Percentiles rank a stretch among this genome's conserved stretches.
Conservation (phyloP, 1,139 yeast species). For the Yamadazyma pseudoaaseri region DNA sequence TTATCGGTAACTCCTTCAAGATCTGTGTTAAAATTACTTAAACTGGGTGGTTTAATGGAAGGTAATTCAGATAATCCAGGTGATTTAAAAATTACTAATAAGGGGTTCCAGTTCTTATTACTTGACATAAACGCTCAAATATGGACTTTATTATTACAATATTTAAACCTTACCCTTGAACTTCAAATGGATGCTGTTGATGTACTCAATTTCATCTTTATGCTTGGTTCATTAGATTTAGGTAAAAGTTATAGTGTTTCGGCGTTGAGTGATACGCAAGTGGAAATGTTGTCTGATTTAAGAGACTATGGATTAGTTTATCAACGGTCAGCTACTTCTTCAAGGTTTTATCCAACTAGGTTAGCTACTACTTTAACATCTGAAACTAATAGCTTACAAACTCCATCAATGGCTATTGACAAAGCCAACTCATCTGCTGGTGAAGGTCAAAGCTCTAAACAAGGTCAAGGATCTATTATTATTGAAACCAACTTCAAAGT, state of each 20-base stretch:
- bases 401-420: conserved; percentile 62
- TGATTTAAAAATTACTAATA: conserved; percentile 73
- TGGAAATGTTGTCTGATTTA: conserved; percentile 83
- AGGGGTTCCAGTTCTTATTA: conserved; percentile 88
- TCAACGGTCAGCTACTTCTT: conserved; percentile 60
- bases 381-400: conserved; percentile 66
- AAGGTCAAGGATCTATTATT: conserved; percentile 66
- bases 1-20: conserved; percentile 62
- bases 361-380: conserved; percentile 89
- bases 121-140: conserved; percentile 94
- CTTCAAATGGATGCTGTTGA: conserved; percentile 95
- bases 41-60: conserved; percentile 87
- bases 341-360: conserved; percentile 84
- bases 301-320: conserved; percentile 91
- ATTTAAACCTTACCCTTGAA: conserved; percentile 79
- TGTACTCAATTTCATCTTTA: conserved; percentile 87
- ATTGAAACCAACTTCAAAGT: conserved; percentile 91
- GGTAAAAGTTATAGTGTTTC: conserved; percentile 82
- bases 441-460: conserved; percentile 17
- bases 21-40: conserved; percentile 62
- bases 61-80: conserved; percentile 31
- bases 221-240: conserved; percentile 86
- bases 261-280: conserved; percentile 76
- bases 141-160: conserved; percentile 88
- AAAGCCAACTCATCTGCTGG: conserved; percentile 18